A percentile compares a stretch with the other conserved stretches of the same genome.
phyloP scores from a whole-genome alignment of 176 grass and related monocot genomes.

The Triticum urartu region DNA sequence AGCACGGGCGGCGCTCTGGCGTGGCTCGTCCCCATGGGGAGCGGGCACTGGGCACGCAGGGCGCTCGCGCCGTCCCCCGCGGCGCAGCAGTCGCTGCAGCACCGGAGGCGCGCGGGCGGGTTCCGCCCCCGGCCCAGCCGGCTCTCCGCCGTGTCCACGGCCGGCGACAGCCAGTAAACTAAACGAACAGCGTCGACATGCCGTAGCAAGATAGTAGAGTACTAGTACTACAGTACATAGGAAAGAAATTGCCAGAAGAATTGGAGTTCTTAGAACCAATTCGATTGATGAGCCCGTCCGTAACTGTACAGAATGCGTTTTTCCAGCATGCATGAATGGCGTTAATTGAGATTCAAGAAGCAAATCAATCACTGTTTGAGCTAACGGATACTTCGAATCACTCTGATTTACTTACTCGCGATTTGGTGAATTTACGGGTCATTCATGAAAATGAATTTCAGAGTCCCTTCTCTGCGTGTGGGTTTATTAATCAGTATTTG shows the following conservation, averaged over 20 bases:
- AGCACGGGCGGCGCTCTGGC: constrained; percentile 50
- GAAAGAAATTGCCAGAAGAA: not conserved
- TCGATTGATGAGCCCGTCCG: not conserved
- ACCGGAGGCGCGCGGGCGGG: constrained; percentile 26
- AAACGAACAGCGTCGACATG: not conserved
- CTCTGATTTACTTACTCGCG: not conserved
- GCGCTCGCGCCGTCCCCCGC: constrained; percentile 41
- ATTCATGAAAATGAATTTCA: no score
- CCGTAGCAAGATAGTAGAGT: not conserved
- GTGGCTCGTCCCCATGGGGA: constrained; percentile 47
- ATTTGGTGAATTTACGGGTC: not conserved
- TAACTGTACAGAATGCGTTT: not conserved
- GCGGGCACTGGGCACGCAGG: constrained; percentile 51
- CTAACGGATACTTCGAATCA: not conserved
- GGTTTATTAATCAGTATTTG: not conserved
- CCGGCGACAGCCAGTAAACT: constrained; percentile 26
- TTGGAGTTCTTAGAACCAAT: not conserved
- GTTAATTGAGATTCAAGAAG: not conserved
- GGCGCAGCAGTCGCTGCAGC: constrained; percentile 46
- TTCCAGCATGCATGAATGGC: not conserved
- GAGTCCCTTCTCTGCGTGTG: not conserved
- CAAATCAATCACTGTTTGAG: not conserved
- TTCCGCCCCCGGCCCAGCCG: constrained; percentile 32
- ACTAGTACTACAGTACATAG: not conserved
- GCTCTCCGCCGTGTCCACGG: constrained; percentile 57